Evolutionary conservation across 2,329 filamentous ascomycete genomes (phyloP).

Genomic region (Aspergillus chevalieri): DNA sequence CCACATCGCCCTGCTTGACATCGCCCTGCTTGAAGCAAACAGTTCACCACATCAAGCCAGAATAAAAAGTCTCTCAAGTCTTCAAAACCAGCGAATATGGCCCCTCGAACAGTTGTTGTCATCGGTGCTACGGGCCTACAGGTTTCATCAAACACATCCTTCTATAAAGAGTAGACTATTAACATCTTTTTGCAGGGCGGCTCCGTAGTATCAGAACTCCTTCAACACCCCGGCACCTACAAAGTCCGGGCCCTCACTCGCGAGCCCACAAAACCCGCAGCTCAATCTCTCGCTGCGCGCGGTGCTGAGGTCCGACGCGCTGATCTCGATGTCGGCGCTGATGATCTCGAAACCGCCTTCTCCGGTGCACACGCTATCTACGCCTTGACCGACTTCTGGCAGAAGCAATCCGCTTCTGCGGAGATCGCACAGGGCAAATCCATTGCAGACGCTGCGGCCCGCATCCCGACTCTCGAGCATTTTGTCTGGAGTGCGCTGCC

Average conservation of each 20-base stretch:
- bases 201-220: constrained; percentile 41
- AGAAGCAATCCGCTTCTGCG: constrained; percentile 4
- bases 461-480: constrained; percentile 2
- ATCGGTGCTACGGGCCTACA: constrained; percentile 10
- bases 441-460: constrained; percentile 7
- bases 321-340: constrained; percentile 8
- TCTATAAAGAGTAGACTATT: not conserved
- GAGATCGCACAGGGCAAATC: constrained; percentile 7
- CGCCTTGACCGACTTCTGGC: constrained; percentile 11
- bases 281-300: constrained; percentile 15
- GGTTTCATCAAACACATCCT: not conserved
- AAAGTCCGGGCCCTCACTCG: constrained; percentile 45
- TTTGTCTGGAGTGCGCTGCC: constrained; percentile 9
- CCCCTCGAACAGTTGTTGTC: constrained; percentile 5
- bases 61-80: not conserved
- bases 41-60: not conserved
- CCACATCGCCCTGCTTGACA: not conserved
- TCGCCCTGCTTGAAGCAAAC: not conserved
- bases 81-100: not conserved
- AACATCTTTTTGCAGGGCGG: constrained; percentile 31
- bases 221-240: constrained; percentile 39
- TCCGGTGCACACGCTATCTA: constrained; percentile 5
- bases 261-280: constrained; percentile 24
- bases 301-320: constrained; percentile 15
- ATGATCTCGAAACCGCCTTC: constrained; percentile 4